Base-by-base conservation (phyloP, 139 green algal genomes). In the Protoeuglena noctilucae region DNA sequence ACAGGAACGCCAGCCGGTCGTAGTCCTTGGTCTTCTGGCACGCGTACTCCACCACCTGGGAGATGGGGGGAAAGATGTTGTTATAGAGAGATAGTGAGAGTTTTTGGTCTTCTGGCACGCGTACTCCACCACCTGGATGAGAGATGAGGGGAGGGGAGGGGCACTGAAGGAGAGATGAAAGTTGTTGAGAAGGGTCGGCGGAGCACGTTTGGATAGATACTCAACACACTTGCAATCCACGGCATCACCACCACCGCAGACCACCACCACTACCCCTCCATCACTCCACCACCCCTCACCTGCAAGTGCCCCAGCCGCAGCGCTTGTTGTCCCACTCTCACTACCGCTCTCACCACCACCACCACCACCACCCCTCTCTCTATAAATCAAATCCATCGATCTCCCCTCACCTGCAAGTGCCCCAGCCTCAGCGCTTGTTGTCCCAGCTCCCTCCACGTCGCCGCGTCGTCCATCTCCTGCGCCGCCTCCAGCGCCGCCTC, bases 21-120 rank as follows among this genome's bases (percentile, higher is more conserved):
- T 86, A 97, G 66, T 79, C 83, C 74, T 97, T 96, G 49, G 85
- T 97, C 73, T 94, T 94, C 77, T 99, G 91, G 72, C 96, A 99
- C 41, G 70, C 78, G 68, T 88, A 97, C 80, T 99, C 91, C 53
- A 95, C 91, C 28, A 97, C 95, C 69, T 93, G 75, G 39, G 21
- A 48, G n/a, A 25, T 51, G n/a, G n/a, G n/a, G n/a, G n/a, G n/a
- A n/a, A 46, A 17, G 14, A 46, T 46, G 39, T 21, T 17, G 39
- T 46, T 46, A 46, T 21, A 46, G 17, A 46, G 39, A 99, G 84
- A 51, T 87, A 83, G 62, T 97, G 89, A 58, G 86, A 97, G 66
- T 79, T 84, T 72, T 97, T 96, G 49, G 85, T 97, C 73, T 94
- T 94, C 77, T 99, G 91, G 72, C 96, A 99, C 41, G 70, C 78